These are phyloP conservation scores for Deakozyma indianensis DNA, from an alignment of 805 yeast species.

Conservation along the genomic window DNA sequence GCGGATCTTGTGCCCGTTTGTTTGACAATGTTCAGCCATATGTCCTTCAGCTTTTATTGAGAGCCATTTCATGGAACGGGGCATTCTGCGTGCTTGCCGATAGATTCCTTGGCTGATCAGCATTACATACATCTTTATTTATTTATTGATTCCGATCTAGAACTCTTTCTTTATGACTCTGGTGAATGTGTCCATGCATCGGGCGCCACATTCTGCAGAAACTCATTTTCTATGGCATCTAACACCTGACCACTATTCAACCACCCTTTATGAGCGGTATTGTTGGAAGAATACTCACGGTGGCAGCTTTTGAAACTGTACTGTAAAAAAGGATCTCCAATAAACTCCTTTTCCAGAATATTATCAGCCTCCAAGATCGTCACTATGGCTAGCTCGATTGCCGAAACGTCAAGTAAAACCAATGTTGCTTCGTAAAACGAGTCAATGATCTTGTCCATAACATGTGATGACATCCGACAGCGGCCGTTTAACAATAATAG, in stretches of 20 bases:
- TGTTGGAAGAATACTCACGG: no score
- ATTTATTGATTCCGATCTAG: not conserved
- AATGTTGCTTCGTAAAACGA: conserved; percentile 2
- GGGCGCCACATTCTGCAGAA: no score
- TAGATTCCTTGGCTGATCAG: conserved; percentile 15
- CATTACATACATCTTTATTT: conserved; percentile 1
- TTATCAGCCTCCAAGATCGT: no score
- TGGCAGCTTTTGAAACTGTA: no score
- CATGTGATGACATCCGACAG: no score
- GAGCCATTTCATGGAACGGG: conserved; percentile 19
- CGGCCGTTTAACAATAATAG: no score
- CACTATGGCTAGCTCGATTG: no score
- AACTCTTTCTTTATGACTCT: conserved; percentile 1
- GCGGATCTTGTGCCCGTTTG: conserved; percentile 62
- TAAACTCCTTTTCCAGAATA: no score
- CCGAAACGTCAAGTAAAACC: no score
- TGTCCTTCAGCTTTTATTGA: conserved; percentile 32
- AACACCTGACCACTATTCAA: no score
- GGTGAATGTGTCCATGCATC: not conserved
- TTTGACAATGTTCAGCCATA: conserved; percentile 39
- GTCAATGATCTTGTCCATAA: conserved; percentile 27
- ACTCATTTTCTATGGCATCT: not conserved
- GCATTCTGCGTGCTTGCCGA: conserved; percentile 19
- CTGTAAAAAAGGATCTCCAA: no score
- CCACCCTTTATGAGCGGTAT: no score